Evolutionary conservation across 2,329 filamentous ascomycete genomes (phyloP), one percentile per base, ranked within the genome.

Genomic region (Rhexocercosporidium sp.): DNA sequence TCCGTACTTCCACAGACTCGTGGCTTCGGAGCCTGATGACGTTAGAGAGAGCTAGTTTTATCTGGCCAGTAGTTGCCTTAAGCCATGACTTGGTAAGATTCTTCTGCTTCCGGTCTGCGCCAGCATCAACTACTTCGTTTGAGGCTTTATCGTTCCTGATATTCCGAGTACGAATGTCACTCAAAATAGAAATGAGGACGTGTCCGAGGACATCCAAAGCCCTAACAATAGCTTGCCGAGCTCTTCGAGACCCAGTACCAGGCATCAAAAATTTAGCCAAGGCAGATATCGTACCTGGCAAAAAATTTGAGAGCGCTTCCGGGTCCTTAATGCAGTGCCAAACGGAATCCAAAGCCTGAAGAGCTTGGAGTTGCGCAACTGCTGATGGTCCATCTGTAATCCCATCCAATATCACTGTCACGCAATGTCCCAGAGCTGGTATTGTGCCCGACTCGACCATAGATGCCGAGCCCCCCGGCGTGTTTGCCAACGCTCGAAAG

Each of bases 281-380:
- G 0, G 89, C 88, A 3, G 96, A 98, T 0, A 97, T 87, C 0
- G 93, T 93, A 11, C 94, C 93, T 0, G 96, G 96, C 49, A 98
- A 83, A 75, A 99, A 96, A 69, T 88, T 94, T 11, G 93, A 92
- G 65, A 97, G 82, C 2, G 92, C 88, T n/a, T 91, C 86, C 56
- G 86, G 86, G 73, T 96, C 91, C 62, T 85, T 88, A 51, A 97
- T 84, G 25, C 88, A 86, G 7, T 78, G 75, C 70, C 89, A 87
- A 8, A 96, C 80, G 0, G 86, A 81, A 60, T 86, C 80, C 1
- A 97, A 77, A 7, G 91, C 88, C 14, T 82, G 78, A 3, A 93
- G 81, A 6, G 93, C 92, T 70, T 91, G 86, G 5, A 90, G 77
- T 75, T 95, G 94, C 22, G 95, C 86, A n/a, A 86, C 82, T 44